These are phyloP conservation scores for Ophiostoma tasmaniense DNA, from an alignment of 2,329 filamentous ascomycete genomes.

Conservation along the genomic window DNA sequence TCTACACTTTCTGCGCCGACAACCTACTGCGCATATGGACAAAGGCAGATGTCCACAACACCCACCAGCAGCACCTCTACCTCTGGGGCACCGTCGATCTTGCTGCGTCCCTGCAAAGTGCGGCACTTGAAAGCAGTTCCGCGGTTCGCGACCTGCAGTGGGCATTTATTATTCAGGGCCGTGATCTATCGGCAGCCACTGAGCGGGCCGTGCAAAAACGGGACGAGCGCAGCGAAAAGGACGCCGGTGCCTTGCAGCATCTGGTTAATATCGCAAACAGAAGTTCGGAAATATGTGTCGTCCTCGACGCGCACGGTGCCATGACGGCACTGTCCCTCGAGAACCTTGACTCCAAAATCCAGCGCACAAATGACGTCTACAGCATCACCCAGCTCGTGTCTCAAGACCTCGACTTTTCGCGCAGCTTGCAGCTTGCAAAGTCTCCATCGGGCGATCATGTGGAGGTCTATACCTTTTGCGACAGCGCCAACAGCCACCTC, in stretches of 20 bases:
- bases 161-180: constrained; percentile 74
- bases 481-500: constrained; percentile 53
- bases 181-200: constrained; percentile 68
- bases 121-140: constrained; percentile 17
- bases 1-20: constrained; percentile 84
- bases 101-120: constrained; percentile 55
- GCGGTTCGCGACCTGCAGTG: constrained; percentile 39
- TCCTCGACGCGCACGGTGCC: constrained; percentile 72
- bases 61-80: constrained; percentile 55
- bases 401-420: constrained; percentile 38
- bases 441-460: constrained; percentile 38
- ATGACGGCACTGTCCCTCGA: constrained; percentile 93
- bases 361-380: constrained; percentile 63
- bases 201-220: constrained; percentile 61
- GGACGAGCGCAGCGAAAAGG: constrained; percentile 48
- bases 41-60: constrained; percentile 59
- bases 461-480: constrained; percentile 66
- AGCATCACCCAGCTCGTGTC: constrained; percentile 73
- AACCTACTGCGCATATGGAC: constrained; percentile 77
- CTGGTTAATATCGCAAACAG: constrained; percentile 78
- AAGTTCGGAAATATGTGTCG: constrained; percentile 77
- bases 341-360: constrained; percentile 65
- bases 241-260: constrained; percentile 70
- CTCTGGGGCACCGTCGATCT: constrained; percentile 79
- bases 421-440: constrained; percentile 21